A percentile compares a stretch with the other conserved stretches of the same genome.
Conservation (phyloP, 306 rosid species). For the Gynostemma pentaphyllum region DNA sequence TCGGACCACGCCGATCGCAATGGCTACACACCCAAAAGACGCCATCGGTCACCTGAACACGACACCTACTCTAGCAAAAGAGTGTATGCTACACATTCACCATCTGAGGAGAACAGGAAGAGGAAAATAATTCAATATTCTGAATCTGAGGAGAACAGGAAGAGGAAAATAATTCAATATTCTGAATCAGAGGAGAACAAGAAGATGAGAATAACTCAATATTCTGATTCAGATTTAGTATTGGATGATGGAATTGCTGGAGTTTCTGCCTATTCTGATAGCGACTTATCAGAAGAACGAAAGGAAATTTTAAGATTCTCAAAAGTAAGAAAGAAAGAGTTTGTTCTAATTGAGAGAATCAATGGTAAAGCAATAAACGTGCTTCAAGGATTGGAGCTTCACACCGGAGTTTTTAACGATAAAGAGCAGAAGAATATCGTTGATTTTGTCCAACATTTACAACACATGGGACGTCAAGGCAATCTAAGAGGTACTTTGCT, state of each 20-base stretch:
- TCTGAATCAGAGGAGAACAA: too few relatives aligned
- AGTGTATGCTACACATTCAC: background rate
- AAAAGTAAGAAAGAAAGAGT: background rate
- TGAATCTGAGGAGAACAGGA: too few relatives aligned
- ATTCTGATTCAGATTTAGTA: background rate
- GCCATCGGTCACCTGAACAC: background rate
- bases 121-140: too few relatives aligned
- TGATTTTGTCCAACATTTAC: background rate
- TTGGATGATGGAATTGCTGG: background rate
- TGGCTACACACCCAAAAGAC: background rate
- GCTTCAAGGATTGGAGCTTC: slow-evolving; percentile 1
- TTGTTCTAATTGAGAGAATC: background rate
- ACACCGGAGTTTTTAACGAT: background rate
- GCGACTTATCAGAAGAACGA: background rate
- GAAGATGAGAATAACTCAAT: background rate
- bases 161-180: too few relatives aligned
- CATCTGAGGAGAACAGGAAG: background rate
- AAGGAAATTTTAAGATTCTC: background rate
- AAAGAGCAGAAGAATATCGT: background rate
- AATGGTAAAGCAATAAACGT: background rate
- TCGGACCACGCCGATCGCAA: background rate
- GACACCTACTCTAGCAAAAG: background rate
- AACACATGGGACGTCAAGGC: background rate
- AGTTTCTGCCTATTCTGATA: background rate
- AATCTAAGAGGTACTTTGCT: background rate